Evolutionary conservation across 1,284 basidiomycete genomes (phyloP).

Genomic region (Moesziomyces globuligerus): DNA sequence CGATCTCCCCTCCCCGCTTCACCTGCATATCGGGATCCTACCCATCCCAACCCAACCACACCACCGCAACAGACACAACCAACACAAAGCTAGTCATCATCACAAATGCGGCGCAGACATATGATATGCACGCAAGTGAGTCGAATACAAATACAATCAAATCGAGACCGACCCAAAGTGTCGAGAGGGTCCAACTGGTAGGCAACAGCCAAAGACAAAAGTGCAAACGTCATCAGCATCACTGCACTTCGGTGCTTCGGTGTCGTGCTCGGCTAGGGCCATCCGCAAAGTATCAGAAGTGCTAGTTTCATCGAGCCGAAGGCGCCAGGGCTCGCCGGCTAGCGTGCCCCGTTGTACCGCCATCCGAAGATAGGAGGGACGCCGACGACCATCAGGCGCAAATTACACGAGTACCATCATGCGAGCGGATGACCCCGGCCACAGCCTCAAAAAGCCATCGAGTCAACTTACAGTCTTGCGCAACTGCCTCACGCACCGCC

Average conservation of each 20-base stretch:
- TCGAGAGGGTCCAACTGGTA: too few species aligned
- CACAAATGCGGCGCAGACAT: too few species aligned
- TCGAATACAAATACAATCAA: too few species aligned
- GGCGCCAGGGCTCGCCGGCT: constrained; percentile 57
- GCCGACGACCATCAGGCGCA: constrained; percentile 55
- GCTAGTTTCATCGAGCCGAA: constrained; percentile 51
- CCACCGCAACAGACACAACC: too few species aligned
- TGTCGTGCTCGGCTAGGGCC: too few species aligned
- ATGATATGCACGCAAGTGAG: too few species aligned
- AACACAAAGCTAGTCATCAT: too few species aligned
- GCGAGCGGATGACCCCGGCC: constrained; percentile 4
- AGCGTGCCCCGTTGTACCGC: constrained; percentile 56
- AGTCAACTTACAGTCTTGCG: constrained; percentile 12
- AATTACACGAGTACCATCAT: constrained; percentile 64
- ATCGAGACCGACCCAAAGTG: too few species aligned
- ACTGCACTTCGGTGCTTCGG: too few species aligned
- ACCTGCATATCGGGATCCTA: too few species aligned
- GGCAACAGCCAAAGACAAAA: not conserved
- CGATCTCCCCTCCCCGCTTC: too few species aligned
- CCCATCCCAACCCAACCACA: too few species aligned
- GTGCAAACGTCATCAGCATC: constrained; percentile 4
- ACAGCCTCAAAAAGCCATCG: not conserved
- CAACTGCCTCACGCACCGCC: constrained; percentile 19
- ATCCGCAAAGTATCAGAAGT: constrained; percentile 51
- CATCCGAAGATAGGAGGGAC: constrained; percentile 26